Evolutionary conservation across 139 green algal genomes (phyloP), one percentile per base, ranked within the genome.

Genomic region (Auxenochlorella pyrenoidosa): DNA sequence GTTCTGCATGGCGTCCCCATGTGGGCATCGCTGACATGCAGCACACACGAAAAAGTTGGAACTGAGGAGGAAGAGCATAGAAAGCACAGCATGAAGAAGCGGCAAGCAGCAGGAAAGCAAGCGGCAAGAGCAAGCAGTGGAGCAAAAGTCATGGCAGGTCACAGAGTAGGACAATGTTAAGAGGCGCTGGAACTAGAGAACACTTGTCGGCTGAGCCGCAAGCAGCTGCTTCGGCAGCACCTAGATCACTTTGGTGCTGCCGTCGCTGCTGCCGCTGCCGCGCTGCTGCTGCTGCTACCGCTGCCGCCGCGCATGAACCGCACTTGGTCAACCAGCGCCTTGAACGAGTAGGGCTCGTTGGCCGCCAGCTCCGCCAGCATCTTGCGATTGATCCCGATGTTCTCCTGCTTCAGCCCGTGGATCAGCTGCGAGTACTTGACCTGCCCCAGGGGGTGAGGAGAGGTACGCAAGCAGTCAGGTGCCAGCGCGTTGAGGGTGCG

Each of bases 331-430:
- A 98, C 96, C 2, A 99, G 83, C 2, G 97, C 96, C 89, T 97
- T 96, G 90, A 99, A 99, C 87, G 91, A 97, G 90, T 95, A 95
- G 1, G 97, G 97, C 92, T 99, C 97, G 82, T 95, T 93, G 82
- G 95, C 94, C 12, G 97, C 80, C 68, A 99, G 91, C 83, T 99
- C 96, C 2, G 96, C 94, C 47, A 99, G 90, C 79, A 98, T 93
- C 93, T 99, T 99, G 60, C 97, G 90, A 88, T 99, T 98, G 8
- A 99, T 76, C 59, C 94, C 85, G 30, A 99, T 94, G 92, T 99
- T 99, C 51, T 97, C 87, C 40, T 92, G 34, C 38, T 93, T 63
- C 68, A 99, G 82, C 1, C 96, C 96, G 80, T 95, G 75, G 15
- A 99, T 98, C 26, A 99, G 93, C 24, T 93, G 82, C 10, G 91